Evolutionary conservation across 2,329 filamentous ascomycete species (phyloP).

Genomic region (Aureobasidium sp.): DNA sequence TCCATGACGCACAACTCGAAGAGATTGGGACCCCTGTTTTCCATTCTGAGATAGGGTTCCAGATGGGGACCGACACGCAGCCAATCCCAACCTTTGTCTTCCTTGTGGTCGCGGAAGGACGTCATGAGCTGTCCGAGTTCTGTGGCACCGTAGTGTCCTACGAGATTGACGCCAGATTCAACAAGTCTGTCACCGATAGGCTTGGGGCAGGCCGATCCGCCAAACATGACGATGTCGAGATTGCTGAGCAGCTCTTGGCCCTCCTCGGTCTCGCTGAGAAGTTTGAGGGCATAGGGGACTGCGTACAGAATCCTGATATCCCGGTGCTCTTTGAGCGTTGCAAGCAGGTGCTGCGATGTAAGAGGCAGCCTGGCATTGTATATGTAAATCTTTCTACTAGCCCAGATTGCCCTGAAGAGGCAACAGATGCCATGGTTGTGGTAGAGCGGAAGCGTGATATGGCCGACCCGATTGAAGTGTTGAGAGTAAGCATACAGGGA

Average conservation of each 20-base stretch:
- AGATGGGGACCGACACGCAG: conserved; percentile 39
- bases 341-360: conserved; percentile 29
- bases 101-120: conserved; percentile 39
- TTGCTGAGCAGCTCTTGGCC: conserved; percentile 29
- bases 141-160: conserved; percentile 36
- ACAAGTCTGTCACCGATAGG: conserved; percentile 23
- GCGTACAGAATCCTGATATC: conserved; percentile 49
- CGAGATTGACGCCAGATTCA: conserved; percentile 20
- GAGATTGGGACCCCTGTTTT: conserved; percentile 25
- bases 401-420: conserved; percentile 45
- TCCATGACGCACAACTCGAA: conserved; percentile 32
- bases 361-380: conserved; percentile 50
- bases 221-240: conserved; percentile 22
- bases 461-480: conserved; percentile 39
- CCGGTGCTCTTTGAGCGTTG: conserved; percentile 19
- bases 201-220: conserved; percentile 23
- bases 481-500: conserved; percentile 41
- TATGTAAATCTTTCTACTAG: conserved; percentile 42
- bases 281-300: conserved; percentile 56
- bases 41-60: conserved; percentile 35
- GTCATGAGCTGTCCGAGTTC: conserved; percentile 56
- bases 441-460: conserved; percentile 50
- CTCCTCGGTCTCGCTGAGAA: conserved; percentile 50
- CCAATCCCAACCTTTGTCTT: conserved; percentile 54
- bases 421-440: conserved; percentile 52